Percentiles rank a stretch among this genome's conserved stretches.
These are phyloP conservation scores for Exophiala lecanii-corni DNA, from an alignment of 2,329 filamentous ascomycete genomes.

Conservation along the genomic window DNA sequence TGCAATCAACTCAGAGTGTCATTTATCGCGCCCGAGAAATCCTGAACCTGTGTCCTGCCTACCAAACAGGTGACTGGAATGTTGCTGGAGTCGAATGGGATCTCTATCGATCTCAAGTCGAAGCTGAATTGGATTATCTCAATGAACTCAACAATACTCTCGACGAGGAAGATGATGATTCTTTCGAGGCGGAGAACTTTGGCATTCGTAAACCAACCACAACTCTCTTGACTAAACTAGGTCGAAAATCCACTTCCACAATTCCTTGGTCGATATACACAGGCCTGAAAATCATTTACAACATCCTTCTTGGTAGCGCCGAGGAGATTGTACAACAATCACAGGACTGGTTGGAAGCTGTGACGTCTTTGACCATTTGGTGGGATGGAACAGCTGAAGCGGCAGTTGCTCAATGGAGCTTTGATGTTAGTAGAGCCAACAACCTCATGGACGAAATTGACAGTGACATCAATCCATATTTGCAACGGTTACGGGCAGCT, in stretches of 20 bases:
- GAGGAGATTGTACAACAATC: constrained; percentile 71
- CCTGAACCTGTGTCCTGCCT: constrained; percentile 68
- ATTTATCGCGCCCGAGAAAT: constrained; percentile 64
- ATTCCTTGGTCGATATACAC: constrained; percentile 61
- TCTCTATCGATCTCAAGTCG: constrained; percentile 71
- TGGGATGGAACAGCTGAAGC: constrained; percentile 76
- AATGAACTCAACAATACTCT: constrained; percentile 74
- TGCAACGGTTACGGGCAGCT: constrained; percentile 65
- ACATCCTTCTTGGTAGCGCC: constrained; percentile 70
- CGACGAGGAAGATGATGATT: constrained; percentile 44
- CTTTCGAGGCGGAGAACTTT: constrained; percentile 47
- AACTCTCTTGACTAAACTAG: constrained; percentile 12
- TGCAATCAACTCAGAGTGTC: constrained; percentile 73
- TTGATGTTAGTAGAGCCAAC: constrained; percentile 42
- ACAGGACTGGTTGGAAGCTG: constrained; percentile 90
- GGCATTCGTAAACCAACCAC: constrained; percentile 31
- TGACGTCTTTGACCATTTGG: constrained; percentile 78
- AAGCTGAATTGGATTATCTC: constrained; percentile 64
- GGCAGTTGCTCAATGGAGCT: constrained; percentile 38
- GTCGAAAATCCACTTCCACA: constrained; percentile 14
- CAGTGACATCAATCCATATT: constrained; percentile 58
- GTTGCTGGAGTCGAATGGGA: constrained; percentile 77
- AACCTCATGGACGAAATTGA: constrained; percentile 27
- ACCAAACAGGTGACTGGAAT: constrained; percentile 67
- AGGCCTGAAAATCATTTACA: constrained; percentile 73